Conservation (phyloP, 106 monocot genomes). For the Gastrodia elata region DNA sequence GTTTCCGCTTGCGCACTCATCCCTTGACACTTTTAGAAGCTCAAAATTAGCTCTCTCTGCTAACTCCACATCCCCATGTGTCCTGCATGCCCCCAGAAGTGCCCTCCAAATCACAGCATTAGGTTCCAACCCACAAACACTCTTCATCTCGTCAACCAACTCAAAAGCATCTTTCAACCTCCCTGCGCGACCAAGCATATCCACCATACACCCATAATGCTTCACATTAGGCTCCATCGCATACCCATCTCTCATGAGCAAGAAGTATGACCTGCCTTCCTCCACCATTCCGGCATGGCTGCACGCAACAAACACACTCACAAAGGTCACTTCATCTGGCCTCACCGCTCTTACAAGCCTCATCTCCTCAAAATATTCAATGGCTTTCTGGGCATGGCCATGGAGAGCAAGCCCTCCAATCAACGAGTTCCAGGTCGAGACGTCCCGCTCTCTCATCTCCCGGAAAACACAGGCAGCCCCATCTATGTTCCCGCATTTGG, state of each 20-base stretch:
- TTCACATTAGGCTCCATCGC: constrained; percentile 43
- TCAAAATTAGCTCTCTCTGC: constrained; percentile 30
- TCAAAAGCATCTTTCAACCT: constrained; percentile 34
- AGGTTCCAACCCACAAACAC: constrained; percentile 2
- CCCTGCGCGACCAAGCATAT: constrained; percentile 53
- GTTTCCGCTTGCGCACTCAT: constrained; percentile 39
- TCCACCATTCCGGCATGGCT: constrained; percentile 59
- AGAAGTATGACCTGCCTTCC: constrained; percentile 32
- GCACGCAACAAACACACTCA: constrained; percentile 44
- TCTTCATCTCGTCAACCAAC: constrained; percentile 27
- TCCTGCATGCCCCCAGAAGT: constrained; percentile 45
- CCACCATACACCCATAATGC: constrained; percentile 75
- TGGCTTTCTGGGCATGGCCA: constrained; percentile 26
- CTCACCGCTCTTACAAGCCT: constrained; percentile 12
- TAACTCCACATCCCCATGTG: constrained; percentile 44
- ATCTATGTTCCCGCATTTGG: constrained; percentile 65
- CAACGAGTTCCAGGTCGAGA: constrained; percentile 53
- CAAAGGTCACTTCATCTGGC: constrained; percentile 60
- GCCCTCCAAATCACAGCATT: constrained; percentile 49
- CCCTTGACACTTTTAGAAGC: constrained; percentile 27
- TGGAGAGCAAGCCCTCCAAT: constrained; percentile 55
- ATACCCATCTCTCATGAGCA: constrained; percentile 41
- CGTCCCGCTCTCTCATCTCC: constrained; percentile 45
- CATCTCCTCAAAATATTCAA: constrained; percentile 43
- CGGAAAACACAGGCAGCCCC: constrained; percentile 34